A percentile compares a stretch with the other conserved stretches of the same genome.
These are phyloP conservation scores for Psilocybe sp. DNA, from an alignment of 768 basidiomycete species.

Conservation along the genomic window DNA sequence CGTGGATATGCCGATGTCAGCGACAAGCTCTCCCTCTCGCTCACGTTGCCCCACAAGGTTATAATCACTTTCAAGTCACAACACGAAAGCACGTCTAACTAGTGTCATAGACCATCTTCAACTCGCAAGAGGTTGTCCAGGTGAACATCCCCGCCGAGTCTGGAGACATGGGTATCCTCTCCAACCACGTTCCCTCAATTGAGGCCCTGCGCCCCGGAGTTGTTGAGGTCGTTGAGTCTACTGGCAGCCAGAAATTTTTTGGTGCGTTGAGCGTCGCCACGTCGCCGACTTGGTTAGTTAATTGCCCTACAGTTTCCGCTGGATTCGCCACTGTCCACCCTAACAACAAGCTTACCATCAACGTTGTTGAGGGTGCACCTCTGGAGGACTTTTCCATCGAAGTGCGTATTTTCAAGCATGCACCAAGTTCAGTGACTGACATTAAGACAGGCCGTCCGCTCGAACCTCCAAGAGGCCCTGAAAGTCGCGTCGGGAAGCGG, in stretches of 20 bases:
- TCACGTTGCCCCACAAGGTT: slow-evolving; percentile 95
- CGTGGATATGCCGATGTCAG: slow-evolving; percentile 91
- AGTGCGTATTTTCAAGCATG: slow-evolving; percentile 41
- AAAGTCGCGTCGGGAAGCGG: slow-evolving; percentile 79
- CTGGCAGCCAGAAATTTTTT: slow-evolving; percentile 91
- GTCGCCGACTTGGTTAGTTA: background rate
- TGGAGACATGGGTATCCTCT: slow-evolving; percentile 99
- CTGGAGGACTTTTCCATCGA: slow-evolving; percentile 88
- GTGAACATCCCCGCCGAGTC: slow-evolving; percentile 93
- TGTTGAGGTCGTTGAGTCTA: slow-evolving; percentile 88
- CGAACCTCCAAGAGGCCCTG: slow-evolving; percentile 86
- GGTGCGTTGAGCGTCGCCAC: slow-evolving; percentile 56
- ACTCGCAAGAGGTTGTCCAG: slow-evolving; percentile 88
- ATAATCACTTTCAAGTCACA: slow-evolving; percentile 4
- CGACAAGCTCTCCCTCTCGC: slow-evolving; percentile 89
- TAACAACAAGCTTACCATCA: slow-evolving; percentile 94
- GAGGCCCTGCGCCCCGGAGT: slow-evolving; percentile 94
- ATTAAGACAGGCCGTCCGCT: slow-evolving; percentile 71
- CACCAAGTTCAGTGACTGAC: slow-evolving; percentile 1
- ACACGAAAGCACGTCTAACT: slow-evolving; percentile 7
- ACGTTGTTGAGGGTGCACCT: slow-evolving; percentile 94
- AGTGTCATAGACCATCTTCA: slow-evolving; percentile 75
- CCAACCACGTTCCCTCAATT: slow-evolving; percentile 97
- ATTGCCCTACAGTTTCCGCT: slow-evolving; percentile 66
- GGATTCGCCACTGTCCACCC: slow-evolving; percentile 98